These are phyloP conservation scores for Knoxdaviesia capensis DNA, from an alignment of 2,329 filamentous ascomycete species.

Conservation along the genomic window DNA sequence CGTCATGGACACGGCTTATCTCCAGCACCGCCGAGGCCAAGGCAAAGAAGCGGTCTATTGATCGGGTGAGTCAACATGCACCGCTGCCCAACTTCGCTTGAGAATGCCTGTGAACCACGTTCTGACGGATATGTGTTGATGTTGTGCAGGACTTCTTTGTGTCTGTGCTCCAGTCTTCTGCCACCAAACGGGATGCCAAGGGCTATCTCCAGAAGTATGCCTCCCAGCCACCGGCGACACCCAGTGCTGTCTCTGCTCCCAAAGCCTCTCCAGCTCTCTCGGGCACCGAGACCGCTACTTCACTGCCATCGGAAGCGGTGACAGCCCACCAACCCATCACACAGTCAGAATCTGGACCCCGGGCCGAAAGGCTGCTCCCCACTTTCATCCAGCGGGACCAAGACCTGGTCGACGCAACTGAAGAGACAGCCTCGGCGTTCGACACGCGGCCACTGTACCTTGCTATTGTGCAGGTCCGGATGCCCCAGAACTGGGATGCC, in stretches of 20 bases:
- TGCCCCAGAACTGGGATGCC: conserved; percentile 51
- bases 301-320: too few species aligned
- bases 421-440: not conserved
- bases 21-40: not conserved
- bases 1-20: too few species aligned
- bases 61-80: not conserved
- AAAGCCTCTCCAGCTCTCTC: not conserved
- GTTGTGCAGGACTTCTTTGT: conserved; percentile 55
- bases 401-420: not conserved
- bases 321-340: too few species aligned
- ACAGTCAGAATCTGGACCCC: too few species aligned
- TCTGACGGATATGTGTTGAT: not conserved
- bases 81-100: not conserved
- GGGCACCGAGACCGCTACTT: not conserved
- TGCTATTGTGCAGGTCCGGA: conserved; percentile 68
- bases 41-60: not conserved
- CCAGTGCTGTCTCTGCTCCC: not conserved
- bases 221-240: conserved; percentile 4
- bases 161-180: conserved; percentile 69
- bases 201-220: conserved; percentile 77
- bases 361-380: too few species aligned
- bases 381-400: not conserved
- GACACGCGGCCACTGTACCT: conserved; percentile 29
- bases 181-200: conserved; percentile 82
- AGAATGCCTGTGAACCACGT: not conserved